Evolutionary conservation across 2,329 filamentous ascomycete species (phyloP), one percentile per base, ranked within the genome.

Genomic region (Aspergillus sp.): DNA sequence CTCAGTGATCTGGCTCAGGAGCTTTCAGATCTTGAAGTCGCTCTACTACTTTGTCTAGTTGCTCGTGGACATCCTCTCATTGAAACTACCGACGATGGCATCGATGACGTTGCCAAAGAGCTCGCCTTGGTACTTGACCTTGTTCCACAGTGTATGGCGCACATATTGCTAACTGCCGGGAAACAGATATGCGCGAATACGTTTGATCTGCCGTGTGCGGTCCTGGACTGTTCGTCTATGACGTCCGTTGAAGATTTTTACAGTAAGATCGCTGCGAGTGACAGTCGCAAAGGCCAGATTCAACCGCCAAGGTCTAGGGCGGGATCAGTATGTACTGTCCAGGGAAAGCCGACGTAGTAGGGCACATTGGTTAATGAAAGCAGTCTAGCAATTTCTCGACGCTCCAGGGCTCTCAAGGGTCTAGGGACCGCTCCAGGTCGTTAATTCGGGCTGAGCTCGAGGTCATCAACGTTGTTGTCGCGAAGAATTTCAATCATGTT

Each of bases 1-100:
- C 75, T 90, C 53, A 73, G 84, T 52, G 75, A 80, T 53, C 85
- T 85, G 67, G 80, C 94, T 58, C 86, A 90, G 62, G 79, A 82
- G 57, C 76, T 97, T 53, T 87, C 85, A 61, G 90, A 96, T 71
- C 77, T 96, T 37, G 90, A 96, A 70, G 81, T 97, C 50, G 93
- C 91, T 20, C 73, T 86, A 12, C 77, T 97, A 37, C 80, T 96
- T 44, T 90, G 86, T 63, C 79, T 97, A 45, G 78, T 90, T 53
- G 83, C 84, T 50, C 80, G 84, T 55, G 87, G 95, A 67, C 90
- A 97, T 67, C 95, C 89, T 71, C 83, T 97, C 58, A 82, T 97
- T 61, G 85, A 89, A 68, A 86, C 88, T 13, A 79, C 83, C 2
- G 65, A 72, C 4, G 72, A 79, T 32, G 71, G 74, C 45, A 70